Percentiles rank a stretch among this genome's conserved stretches.
Conservation (phyloP, 371 early-diverging fungal genomes). For the Cokeromyces recurvatus region DNA sequence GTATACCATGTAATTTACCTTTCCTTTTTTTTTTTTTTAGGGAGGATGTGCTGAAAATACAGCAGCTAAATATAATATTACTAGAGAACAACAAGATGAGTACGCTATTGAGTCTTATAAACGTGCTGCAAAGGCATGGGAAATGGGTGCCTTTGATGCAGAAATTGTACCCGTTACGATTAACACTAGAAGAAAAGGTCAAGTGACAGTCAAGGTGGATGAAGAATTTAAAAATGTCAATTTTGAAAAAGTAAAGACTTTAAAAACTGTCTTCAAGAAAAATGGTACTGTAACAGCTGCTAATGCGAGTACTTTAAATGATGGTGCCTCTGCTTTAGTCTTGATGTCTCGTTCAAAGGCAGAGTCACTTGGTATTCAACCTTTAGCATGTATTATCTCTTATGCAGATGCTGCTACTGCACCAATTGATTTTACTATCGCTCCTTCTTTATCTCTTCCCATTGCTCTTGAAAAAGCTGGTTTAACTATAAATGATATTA, state of each 20-base stretch:
- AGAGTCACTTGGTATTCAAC: slow-evolving; percentile 70
- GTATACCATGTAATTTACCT: too few species aligned
- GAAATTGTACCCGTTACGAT: slow-evolving; percentile 89
- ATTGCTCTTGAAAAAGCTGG: slow-evolving; percentile 79
- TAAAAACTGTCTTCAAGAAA: slow-evolving; percentile 61
- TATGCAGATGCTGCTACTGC: slow-evolving; percentile 80
- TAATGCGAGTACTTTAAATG: slow-evolving; percentile 91
- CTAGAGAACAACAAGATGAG: slow-evolving; percentile 86
- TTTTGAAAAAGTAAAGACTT: slow-evolving; percentile 52
- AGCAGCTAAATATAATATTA: slow-evolving; percentile 76
- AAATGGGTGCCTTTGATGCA: slow-evolving; percentile 64
- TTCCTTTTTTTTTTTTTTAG: slow-evolving; percentile 51
- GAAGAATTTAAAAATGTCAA: slow-evolving; percentile 85
- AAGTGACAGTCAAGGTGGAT: slow-evolving; percentile 70
- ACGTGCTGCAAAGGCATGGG: slow-evolving; percentile 84
- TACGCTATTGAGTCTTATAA: slow-evolving; percentile 84
- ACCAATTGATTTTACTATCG: slow-evolving; percentile 91
- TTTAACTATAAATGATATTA: slow-evolving; percentile 69
- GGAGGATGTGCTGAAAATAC: slow-evolving; percentile 93
- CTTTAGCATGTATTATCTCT: slow-evolving; percentile 76
- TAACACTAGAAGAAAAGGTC: slow-evolving; percentile 72
- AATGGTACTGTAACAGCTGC: slow-evolving; percentile 89
- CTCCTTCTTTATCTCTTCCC: slow-evolving; percentile 92
- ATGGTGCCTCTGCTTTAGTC: slow-evolving; percentile 95
- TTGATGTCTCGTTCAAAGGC: slow-evolving; percentile 81